These are phyloP conservation scores for Rhododendron simsii DNA, from an alignment of 148 eudicot species.

Conservation along the genomic window DNA sequence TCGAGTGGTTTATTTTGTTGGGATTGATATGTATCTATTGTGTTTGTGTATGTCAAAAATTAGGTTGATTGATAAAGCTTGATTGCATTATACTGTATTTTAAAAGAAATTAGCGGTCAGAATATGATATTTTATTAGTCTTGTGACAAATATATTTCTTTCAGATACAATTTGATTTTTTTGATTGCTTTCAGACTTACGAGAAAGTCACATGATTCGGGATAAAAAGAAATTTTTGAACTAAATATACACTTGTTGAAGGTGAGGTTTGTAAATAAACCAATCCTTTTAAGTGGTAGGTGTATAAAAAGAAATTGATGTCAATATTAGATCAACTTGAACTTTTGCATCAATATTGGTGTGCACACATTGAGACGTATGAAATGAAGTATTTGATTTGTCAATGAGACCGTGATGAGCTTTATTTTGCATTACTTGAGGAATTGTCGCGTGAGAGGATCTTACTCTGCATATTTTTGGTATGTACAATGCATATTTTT, in stretches of 20 bases:
- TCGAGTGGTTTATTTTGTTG: too few relatives aligned
- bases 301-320: neutral
- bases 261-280: too few relatives aligned
- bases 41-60: neutral
- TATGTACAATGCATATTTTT: too few relatives aligned
- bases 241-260: too few relatives aligned
- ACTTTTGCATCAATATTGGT: neutral
- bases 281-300: too few relatives aligned
- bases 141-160: too few relatives aligned
- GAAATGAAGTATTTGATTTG: neutral
- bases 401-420: neutral
- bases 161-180: too few relatives aligned
- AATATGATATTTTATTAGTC: neutral
- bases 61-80: neutral
- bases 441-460: neutral
- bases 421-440: neutral
- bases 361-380: neutral
- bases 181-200: too few relatives aligned
- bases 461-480: neutral
- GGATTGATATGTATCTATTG: neutral
- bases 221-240: too few relatives aligned
- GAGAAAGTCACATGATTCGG: too few relatives aligned
- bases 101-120: neutral
- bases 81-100: neutral
- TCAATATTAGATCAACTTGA: neutral